Evolutionary conservation across 2,329 filamentous ascomycete genomes (phyloP), one percentile per base, ranked within the genome.

Genomic region (Fonsecaea nubica): DNA sequence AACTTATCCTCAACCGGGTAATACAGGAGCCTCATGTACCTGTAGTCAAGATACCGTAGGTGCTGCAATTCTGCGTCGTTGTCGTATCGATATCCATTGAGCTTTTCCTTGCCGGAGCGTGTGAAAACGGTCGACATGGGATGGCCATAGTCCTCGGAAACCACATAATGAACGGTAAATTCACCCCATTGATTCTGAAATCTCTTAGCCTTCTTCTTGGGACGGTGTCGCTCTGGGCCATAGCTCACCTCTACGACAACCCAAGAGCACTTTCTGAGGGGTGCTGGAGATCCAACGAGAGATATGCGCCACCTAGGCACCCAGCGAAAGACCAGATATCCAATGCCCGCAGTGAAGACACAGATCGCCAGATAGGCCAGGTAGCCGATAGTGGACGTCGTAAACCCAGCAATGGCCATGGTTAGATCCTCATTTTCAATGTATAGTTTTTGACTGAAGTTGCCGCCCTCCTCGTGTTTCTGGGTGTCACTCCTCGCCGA

Each of bases 371-470:
- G 73, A 76, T 98, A 98, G 0, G 88, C 69, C 1, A 85, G 77
- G 73, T 89, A 90, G 1, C 95, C 92, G 13, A 87, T 67, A 3
- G 80, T 77, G 69, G 90, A 94, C 3, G 93, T 97, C 58, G 85
- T 88, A 78, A 98, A 99, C 0, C 95, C 95, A 30, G 94, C 92
- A 75, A 98, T 88, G 33, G 93, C 94, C 73, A 97, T 93, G 0
- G 93, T 97, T 70, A 99, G 82, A 77, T 99, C 95, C 78, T 99
- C 95, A 50, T 92, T 96, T 65, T 89, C 84, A 79, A 99, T 93
- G 78, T 97, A 95, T 30, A 97, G 86, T 80, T 97, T 98, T 78
- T 99, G 95, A 74, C 86, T 96, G 33, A 86, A 83, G 64, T 91
- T 87, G 50, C 87, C 87, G 10, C 85, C 86, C 48, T 81, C 82